phyloP scores from a whole-genome alignment of 805 yeast genomes.

The Candida caryicola region DNA sequence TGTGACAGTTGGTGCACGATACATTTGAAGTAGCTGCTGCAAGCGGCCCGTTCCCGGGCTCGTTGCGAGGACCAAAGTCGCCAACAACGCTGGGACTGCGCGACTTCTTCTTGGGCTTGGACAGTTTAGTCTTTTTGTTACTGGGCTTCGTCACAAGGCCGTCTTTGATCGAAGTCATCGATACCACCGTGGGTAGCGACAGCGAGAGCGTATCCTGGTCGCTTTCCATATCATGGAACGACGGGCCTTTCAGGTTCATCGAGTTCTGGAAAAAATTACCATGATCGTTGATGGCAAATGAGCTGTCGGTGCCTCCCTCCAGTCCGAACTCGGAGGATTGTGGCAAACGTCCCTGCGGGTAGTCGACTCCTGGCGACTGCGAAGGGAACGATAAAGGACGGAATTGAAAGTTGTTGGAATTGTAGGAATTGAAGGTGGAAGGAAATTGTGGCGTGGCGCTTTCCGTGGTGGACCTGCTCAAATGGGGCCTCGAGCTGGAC shows the following conservation, averaged over 20 bases:
- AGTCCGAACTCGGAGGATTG: background rate
- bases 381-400: constrained; percentile 10
- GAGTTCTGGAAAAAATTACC: constrained; percentile 14
- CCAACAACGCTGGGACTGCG: background rate
- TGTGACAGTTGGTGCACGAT: constrained; percentile 83
- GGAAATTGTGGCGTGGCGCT: constrained; percentile 16
- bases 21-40: constrained; percentile 9
- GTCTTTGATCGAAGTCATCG: constrained; percentile 3
- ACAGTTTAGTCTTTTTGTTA: constrained; percentile 6
- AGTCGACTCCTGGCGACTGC: constrained; percentile 7
- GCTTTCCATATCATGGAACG: background rate
- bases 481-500: constrained; percentile 6
- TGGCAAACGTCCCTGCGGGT: constrained; percentile 4
- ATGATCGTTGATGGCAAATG: background rate
- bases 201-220: background rate
- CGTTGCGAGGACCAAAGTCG: background rate
- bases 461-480: constrained; percentile 15
- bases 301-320: background rate
- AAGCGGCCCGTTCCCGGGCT: background rate
- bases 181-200: background rate
- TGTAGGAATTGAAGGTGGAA: constrained; percentile 2
- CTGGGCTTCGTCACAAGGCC: constrained; percentile 1
- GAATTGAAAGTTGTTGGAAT: constrained; percentile 3
- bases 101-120: constrained; percentile 8
- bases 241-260: constrained; percentile 8